phyloP scores from a whole-genome alignment of 2,329 filamentous ascomycete species.

The Clarireedia homoeocarpa region DNA sequence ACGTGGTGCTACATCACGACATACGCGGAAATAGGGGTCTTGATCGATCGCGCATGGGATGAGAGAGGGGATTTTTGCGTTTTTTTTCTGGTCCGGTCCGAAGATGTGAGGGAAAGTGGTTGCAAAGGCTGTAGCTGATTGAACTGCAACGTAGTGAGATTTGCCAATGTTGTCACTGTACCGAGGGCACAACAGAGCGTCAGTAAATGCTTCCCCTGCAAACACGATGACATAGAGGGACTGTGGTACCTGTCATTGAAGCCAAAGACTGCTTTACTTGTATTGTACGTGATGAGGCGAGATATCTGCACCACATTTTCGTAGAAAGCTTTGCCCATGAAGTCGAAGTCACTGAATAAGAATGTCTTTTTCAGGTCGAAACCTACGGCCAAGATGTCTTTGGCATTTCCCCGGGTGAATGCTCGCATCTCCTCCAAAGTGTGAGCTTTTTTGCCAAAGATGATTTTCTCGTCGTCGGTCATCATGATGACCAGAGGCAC shows the following conservation, averaged over 20 bases:
- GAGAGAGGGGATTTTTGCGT: constrained; percentile 70
- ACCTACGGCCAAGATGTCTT: constrained; percentile 54
- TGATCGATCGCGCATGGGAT: constrained; percentile 63
- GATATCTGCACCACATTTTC: constrained; percentile 48
- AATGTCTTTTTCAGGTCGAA: constrained; percentile 68
- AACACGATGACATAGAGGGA: too few species aligned
- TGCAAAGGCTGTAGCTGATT: constrained; percentile 36
- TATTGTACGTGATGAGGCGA: constrained; percentile 33
- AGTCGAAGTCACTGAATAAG: constrained; percentile 64
- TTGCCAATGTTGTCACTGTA: constrained; percentile 23
- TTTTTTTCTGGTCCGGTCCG: constrained; percentile 61
- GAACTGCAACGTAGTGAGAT: constrained; percentile 34
- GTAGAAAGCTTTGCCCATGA: constrained; percentile 51
- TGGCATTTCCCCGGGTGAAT: constrained; percentile 45
- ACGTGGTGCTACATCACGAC: constrained; percentile 70
- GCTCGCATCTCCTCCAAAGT: constrained; percentile 58
- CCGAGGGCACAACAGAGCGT: not conserved
- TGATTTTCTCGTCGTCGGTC: constrained; percentile 67
- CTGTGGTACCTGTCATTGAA: constrained; percentile 32
- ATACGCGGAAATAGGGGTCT: constrained; percentile 56
- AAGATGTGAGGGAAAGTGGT: constrained; percentile 78
- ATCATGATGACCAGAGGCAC: constrained; percentile 92
- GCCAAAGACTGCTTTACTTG: constrained; percentile 34
- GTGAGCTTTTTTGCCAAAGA: constrained; percentile 62
- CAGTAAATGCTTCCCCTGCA: too few species aligned